phyloP scores from a whole-genome alignment of 78 protist genomes.

The Dictyostelium capitatum region DNA sequence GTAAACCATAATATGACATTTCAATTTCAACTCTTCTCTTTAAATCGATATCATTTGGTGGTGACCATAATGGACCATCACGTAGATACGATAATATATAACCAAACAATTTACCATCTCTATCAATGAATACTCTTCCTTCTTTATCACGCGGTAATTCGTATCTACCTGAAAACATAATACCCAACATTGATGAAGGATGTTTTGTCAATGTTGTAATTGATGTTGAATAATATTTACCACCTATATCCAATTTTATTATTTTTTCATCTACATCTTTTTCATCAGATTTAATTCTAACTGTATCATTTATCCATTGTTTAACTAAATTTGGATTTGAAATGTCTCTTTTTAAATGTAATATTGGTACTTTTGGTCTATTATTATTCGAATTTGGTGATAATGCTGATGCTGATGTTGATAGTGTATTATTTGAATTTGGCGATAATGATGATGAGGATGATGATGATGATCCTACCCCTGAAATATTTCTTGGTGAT shows the following conservation, averaged over 20 bases:
- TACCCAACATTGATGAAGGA: conserved; percentile 59
- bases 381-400: too few species aligned
- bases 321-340: conserved; percentile 17
- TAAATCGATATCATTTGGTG: conserved; percentile 38
- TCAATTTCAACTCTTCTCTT: conserved; percentile 50
- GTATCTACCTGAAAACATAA: conserved; percentile 64
- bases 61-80: conserved; percentile 65
- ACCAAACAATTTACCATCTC: conserved; percentile 73
- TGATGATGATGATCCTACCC: background rate
- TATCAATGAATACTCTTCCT: conserved; percentile 74
- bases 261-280: conserved; percentile 5
- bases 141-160: conserved; percentile 72
- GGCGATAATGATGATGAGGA: background rate
- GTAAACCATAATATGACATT: conserved; percentile 61
- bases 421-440: background rate
- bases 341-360: conserved; percentile 19
- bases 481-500: background rate
- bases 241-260: conserved; percentile 83
- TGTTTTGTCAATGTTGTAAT: conserved; percentile 34
- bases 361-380: conserved; percentile 30
- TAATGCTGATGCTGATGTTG: background rate
- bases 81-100: conserved; percentile 58
- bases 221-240: conserved; percentile 67
- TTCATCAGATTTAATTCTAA: conserved; percentile 11
- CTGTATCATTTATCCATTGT: conserved; percentile 65